Evolutionary conservation across 331 rosid species (phyloP).

Genomic region (Telfairia occidentalis): DNA sequence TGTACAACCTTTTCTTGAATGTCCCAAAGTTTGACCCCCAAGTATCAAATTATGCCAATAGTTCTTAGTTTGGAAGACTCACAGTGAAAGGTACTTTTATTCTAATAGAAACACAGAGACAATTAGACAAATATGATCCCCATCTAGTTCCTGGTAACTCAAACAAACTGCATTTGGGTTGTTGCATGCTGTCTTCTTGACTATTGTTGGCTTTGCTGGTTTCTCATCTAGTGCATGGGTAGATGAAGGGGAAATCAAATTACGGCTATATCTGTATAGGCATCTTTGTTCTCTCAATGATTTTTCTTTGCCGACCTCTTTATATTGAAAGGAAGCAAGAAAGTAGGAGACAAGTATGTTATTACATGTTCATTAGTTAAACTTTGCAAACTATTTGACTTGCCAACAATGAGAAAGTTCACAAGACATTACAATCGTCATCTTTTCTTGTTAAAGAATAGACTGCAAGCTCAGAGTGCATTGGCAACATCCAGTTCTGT

Average conservation of each 20-base stretch:
- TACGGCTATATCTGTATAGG: neutral
- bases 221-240: neutral
- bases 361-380: neutral
- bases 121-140: neutral
- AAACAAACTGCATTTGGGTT: neutral
- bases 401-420: neutral
- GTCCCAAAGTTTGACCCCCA: neutral
- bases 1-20: neutral
- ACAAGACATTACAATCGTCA: neutral
- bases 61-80: neutral
- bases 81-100: neutral
- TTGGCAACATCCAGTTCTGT: slow-evolving; percentile 45
- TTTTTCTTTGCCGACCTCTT: neutral
- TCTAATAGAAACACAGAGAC: neutral
- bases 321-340: neutral
- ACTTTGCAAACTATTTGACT: neutral
- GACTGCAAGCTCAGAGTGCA: slow-evolving; percentile 93
- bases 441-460: slow-evolving; percentile 14
- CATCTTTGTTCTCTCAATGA: neutral
- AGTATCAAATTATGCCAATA: neutral
- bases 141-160: neutral
- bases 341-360: neutral
- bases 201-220: neutral
- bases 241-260: neutral
- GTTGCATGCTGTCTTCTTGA: neutral